Conservation (phyloP, 2,329 filamentous ascomycete genomes). For the Diplodia seriata region DNA sequence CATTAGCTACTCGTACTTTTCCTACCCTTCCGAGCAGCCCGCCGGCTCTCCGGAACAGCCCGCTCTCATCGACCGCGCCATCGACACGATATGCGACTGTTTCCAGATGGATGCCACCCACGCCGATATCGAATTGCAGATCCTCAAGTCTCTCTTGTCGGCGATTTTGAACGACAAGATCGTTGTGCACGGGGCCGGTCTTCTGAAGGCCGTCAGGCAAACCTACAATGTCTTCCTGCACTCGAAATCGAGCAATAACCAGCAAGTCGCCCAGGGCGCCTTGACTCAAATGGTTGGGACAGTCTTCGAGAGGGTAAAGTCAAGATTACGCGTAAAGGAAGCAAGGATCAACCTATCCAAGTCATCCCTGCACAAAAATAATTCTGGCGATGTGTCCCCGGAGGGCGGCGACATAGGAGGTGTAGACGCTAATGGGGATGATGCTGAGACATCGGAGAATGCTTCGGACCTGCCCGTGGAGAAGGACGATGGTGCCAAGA, state of each 20-base stretch:
- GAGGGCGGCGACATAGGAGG: constrained; percentile 41
- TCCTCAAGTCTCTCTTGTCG: constrained; percentile 93
- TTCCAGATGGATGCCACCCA: constrained; percentile 96
- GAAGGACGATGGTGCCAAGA: constrained; percentile 61
- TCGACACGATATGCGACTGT: constrained; percentile 99
- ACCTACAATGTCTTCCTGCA: constrained; percentile 99
- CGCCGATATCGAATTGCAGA: constrained; percentile 92
- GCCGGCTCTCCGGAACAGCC: constrained; percentile 53
- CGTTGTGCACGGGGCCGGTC: constrained; percentile 92
- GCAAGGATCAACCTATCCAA: constrained; percentile 66
- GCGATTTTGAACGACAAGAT: constrained; percentile 99
- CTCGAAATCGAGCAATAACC: constrained; percentile 91
- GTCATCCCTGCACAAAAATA: constrained; percentile 49
- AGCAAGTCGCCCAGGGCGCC: constrained; percentile 96
- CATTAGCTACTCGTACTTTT: constrained; percentile 98
- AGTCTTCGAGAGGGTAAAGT: constrained; percentile 94
- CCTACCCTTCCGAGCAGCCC: constrained; percentile 64
- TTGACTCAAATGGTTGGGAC: constrained; percentile 98
- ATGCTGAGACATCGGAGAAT: constrained; percentile 42
- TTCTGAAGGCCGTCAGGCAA: constrained; percentile 94
- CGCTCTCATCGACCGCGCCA: constrained; percentile 93
- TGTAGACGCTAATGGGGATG: constrained; percentile 50
- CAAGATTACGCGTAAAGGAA: constrained; percentile 85
- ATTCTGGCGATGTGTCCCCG: constrained; percentile 44
- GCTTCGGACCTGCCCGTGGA: constrained; percentile 55